Percentiles rank a stretch among this genome's conserved stretches.
Conservation (phyloP, 306 rosid genomes). For the Trifolium fragiferum region DNA sequence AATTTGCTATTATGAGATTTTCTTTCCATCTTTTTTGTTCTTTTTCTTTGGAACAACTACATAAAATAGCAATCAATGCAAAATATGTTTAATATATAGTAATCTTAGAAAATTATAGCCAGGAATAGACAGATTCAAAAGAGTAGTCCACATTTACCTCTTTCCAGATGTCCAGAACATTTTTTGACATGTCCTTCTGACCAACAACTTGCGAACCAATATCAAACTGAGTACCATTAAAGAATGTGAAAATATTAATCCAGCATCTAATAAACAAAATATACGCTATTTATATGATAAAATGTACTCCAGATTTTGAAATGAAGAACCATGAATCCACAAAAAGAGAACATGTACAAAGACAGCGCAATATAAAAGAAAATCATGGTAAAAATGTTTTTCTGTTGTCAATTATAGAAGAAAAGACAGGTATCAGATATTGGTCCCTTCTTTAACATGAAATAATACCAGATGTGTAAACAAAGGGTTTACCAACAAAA, state of each 20-base stretch:
- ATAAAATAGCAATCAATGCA: constrained; percentile 39
- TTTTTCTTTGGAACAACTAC: constrained; percentile 83
- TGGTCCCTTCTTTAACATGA: constrained; percentile 10
- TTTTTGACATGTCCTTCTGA: constrained; percentile 75
- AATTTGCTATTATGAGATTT: constrained; percentile 49
- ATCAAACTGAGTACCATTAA: constrained; percentile 66
- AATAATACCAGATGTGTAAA: constrained; percentile 3
- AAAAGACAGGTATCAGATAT: constrained; percentile 16
- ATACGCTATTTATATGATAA: constrained; percentile 8
- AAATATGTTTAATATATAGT: constrained; percentile 30
- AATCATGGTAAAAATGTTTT: constrained; percentile 9
- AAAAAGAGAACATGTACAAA: not conserved
- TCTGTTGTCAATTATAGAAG: constrained; percentile 4
- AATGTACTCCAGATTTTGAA: constrained; percentile 3
- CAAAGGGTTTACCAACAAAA: too few relatives aligned
- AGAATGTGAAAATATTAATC: constrained; percentile 34
- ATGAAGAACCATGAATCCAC: not conserved
- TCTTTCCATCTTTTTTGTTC: constrained; percentile 64
- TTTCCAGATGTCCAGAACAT: constrained; percentile 86
- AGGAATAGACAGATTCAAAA: constrained; percentile 32
- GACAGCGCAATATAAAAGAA: constrained; percentile 13
- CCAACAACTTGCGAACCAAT: constrained; percentile 92
- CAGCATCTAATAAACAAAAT: constrained; percentile 29
- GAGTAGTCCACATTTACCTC: constrained; percentile 56
- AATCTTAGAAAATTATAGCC: constrained; percentile 26